These are phyloP conservation scores for Haplographium delicatum DNA, from an alignment of 495 filamentous ascomycete genomes.

Conservation along the genomic window DNA sequence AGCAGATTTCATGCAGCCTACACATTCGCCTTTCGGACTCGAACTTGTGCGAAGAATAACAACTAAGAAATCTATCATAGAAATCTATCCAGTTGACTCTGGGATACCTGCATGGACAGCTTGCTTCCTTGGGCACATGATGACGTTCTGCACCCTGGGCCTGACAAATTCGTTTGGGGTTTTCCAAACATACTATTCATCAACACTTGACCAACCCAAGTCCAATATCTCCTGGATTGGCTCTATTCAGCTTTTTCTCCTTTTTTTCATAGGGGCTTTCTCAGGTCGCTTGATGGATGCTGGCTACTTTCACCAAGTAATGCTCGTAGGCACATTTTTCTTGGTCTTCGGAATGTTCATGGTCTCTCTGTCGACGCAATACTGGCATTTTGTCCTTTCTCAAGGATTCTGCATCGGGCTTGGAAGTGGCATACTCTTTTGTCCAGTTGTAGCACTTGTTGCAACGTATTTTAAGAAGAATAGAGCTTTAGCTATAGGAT, in stretches of 20 bases:
- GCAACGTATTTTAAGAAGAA: conserved; percentile 64
- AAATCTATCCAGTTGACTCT: no score
- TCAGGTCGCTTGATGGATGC: conserved; percentile 61
- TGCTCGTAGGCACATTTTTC: background rate
- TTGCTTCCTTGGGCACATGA: no score
- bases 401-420: conserved; percentile 68
- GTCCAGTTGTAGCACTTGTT: conserved; percentile 58
- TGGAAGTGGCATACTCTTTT: conserved; percentile 67
- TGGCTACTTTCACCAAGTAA: conserved; percentile 31
- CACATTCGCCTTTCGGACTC: no score
- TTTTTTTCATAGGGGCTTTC: conserved; percentile 66
- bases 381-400: conserved; percentile 70
- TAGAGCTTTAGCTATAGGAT: conserved; percentile 54
- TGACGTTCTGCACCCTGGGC: no score
- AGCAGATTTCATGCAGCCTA: no score
- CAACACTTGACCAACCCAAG: conserved; percentile 28
- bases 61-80: no score
- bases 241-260: conserved; percentile 63
- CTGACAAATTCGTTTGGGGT: no score
- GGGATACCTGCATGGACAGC: no score
- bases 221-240: conserved; percentile 73
- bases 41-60: no score
- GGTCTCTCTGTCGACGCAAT: conserved; percentile 54
- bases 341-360: conserved; percentile 34
- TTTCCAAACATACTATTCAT: conserved; percentile 6